A percentile compares a stretch with the other conserved stretches of the same genome.
Evolutionary conservation across 768 basidiomycete species (phyloP).

Genomic region (Suillus hirtellus): DNA sequence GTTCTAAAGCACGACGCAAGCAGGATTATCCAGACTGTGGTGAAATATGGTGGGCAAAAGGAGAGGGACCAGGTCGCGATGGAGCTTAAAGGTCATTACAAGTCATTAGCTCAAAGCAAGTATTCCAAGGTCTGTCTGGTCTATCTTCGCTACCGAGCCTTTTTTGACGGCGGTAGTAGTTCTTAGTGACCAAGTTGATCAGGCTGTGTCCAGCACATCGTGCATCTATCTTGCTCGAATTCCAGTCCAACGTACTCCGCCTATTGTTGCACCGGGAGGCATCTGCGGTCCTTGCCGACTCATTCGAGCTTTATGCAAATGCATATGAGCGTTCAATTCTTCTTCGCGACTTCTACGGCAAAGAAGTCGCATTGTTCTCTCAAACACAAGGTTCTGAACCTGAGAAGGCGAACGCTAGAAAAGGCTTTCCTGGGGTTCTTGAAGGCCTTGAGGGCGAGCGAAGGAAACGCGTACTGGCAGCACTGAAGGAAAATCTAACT

Average conservation of each 20-base stretch:
- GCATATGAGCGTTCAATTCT: constrained; percentile 81
- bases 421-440: constrained; percentile 68
- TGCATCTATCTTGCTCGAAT: constrained; percentile 72
- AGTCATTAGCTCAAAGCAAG: constrained; percentile 78
- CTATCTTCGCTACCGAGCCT: background rate
- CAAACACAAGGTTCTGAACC: constrained; percentile 54
- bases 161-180: constrained; percentile 42
- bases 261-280: constrained; percentile 86
- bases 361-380: constrained; percentile 76
- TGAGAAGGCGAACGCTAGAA: constrained; percentile 64
- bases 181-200: constrained; percentile 79
- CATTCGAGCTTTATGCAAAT: constrained; percentile 86
- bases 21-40: constrained; percentile 76
- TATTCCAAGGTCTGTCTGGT: constrained; percentile 75
- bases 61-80: constrained; percentile 80
- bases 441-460: constrained; percentile 64
- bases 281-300: constrained; percentile 78
- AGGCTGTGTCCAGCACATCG: constrained; percentile 75
- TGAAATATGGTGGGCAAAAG: constrained; percentile 74
- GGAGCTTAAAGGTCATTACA: constrained; percentile 82
- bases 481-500: constrained; percentile 72
- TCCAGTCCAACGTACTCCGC: constrained; percentile 72
- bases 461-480: constrained; percentile 61
- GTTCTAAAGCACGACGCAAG: constrained; percentile 93
- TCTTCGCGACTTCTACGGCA: constrained; percentile 87